Base-by-base conservation (phyloP, 2,329 filamentous ascomycete genomes). In the Stagonosporopsis tanaceti region DNA sequence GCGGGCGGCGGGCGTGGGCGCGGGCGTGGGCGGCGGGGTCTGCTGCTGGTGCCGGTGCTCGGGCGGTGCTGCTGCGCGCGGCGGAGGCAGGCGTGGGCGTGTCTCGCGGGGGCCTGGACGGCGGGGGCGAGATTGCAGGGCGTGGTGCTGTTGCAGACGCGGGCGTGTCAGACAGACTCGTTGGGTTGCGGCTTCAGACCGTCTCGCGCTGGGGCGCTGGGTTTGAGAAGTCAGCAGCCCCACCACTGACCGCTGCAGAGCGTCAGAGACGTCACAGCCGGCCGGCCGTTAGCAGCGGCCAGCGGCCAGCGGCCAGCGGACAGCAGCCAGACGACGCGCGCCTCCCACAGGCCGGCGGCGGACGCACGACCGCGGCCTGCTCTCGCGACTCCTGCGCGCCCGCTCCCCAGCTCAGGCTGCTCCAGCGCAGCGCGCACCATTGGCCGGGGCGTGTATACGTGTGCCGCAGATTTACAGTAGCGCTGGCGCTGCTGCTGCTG, bases 261-360 rank as follows among this genome's bases (percentile, higher is more conserved):
- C 22, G 32, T 5, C 27, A 25, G 32, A 47, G 54, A 57, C 47
- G 54, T 57, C 54, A 57, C 54, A 47, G 35, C 47, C 37, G 47
- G 14, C 15, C 37, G 35, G 24, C 12, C 30, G 30, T 14, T 48
- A 20, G 37, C 39, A 40, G 22, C 22, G 38, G 30, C 30, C n/a
- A n/a, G n/a, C n/a, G n/a, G n/a, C n/a, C n/a, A n/a, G n/a, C n/a
- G n/a, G n/a, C n/a, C n/a, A n/a, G n/a, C n/a, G n/a, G n/a, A n/a
- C 39, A 40, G 22, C 22, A 30, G 30, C 30, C n/a, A 6, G 17
- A 17, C 37, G 20, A 20, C 25, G 25, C 25, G 22, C 30, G 28
- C 52, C 52, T 56, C 30, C 15, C 39, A 50, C 42, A 54, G 52
- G 52, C 52, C 30, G 20, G 28, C 28, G 28, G 28, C 28, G 28